Evolutionary conservation across 257 asterid species (phyloP), one percentile per base, ranked within the genome.

Genomic region (Agastache rugosa): DNA sequence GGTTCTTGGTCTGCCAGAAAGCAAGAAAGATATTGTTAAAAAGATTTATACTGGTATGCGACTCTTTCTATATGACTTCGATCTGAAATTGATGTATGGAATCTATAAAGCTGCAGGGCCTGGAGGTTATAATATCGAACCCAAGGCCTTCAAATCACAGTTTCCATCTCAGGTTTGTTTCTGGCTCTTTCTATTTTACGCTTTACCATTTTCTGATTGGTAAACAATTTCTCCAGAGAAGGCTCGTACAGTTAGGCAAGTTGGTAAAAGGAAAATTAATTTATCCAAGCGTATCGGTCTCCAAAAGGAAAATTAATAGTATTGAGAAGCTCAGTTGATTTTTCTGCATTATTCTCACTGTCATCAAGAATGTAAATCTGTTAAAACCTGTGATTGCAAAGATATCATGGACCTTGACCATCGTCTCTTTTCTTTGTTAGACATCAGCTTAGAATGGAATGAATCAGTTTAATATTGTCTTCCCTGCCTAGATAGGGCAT

Each of bases 81-180:
- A 92, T 78, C 75, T 82, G 67, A 94, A 88, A 79, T 81, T 94
- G 89, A 59, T 94, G 91, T 83, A 94, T 56, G 99, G 99, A 34
- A 92, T 94, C 75, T 92, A 86, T 60, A 92, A 87, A 88, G 98
- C 99, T 79, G 83, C 86, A 1, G 97, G 85, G 56, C 86, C 77
- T 41, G 99, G 99, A 48, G 99, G 99, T 70, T 89, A 83, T 79
- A 90, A 94, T 82, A 81, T 94, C 47, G 86, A 83, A 71, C 97
- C 97, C 54, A 88, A 82, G 81, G 98, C 99, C 75, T 94, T 94
- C 86, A 89, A 89, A 56, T 86, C 96, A 29, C 90, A 90, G 83
- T 94, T 86, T 75, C 99, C 99, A 71, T 82, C 97, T 66, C 99
- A 94, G 99, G 99, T 94, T 84, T 48, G 89, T 82, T 62, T 42